Conservation (phyloP, 2,329 filamentous ascomycete genomes). For the Anisogramma anomala region DNA sequence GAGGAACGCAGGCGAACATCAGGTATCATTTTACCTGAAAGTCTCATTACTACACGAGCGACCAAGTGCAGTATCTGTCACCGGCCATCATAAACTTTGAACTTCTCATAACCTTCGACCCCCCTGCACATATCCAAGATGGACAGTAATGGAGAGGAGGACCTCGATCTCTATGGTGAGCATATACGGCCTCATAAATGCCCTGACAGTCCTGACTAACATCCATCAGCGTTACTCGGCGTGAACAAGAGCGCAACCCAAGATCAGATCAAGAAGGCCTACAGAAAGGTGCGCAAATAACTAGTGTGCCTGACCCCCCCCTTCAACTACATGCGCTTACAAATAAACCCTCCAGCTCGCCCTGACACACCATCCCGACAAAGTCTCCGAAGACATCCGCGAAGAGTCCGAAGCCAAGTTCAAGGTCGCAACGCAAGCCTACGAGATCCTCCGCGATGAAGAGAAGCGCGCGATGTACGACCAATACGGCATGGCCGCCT, state of each 20-base stretch:
- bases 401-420: slow-evolving; percentile 81
- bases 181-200: neutral
- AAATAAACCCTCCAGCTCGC: slow-evolving; percentile 49
- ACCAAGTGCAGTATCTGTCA: too few relatives aligned
- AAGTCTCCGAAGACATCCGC: slow-evolving; percentile 77
- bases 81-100: too few relatives aligned
- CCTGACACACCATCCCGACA: slow-evolving; percentile 84
- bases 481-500: slow-evolving; percentile 88
- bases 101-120: too few relatives aligned
- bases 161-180: slow-evolving; percentile 47
- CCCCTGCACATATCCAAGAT: slow-evolving; percentile 15
- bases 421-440: slow-evolving; percentile 86
- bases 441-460: slow-evolving; percentile 95
- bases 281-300: slow-evolving; percentile 62
- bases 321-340: slow-evolving; percentile 13
- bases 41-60: too few relatives aligned
- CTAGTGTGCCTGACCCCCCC: neutral
- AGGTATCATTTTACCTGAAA: too few relatives aligned
- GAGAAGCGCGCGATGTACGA: slow-evolving; percentile 89
- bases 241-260: slow-evolving; percentile 60
- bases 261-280: slow-evolving; percentile 86
- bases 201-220: slow-evolving; percentile 3
- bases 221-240: slow-evolving; percentile 58
- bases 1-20: too few relatives aligned
- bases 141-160: slow-evolving; percentile 27